Conservation (phyloP, 2,329 filamentous ascomycete species). For the Beauveria sp. region DNA sequence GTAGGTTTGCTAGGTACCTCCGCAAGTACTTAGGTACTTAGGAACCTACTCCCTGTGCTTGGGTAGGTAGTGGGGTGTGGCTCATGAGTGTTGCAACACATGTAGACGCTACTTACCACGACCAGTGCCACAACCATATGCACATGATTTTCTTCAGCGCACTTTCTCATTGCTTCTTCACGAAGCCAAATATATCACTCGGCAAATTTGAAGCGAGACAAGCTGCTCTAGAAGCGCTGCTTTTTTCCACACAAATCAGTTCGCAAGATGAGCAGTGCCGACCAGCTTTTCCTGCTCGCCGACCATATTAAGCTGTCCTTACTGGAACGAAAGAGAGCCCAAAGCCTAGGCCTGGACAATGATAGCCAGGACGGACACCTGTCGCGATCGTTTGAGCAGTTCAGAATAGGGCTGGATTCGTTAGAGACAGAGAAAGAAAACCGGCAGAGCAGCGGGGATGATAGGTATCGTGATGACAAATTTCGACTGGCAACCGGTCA, state of each 20-base stretch:
- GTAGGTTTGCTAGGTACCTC: no score
- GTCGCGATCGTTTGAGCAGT: slow-evolving; percentile 76
- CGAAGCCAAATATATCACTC: not conserved
- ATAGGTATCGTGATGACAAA: slow-evolving; percentile 37
- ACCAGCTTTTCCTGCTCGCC: slow-evolving; percentile 83
- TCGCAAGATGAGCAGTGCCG: slow-evolving; percentile 34
- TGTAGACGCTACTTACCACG: no score
- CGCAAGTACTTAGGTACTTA: no score
- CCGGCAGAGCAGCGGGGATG: slow-evolving; percentile 56
- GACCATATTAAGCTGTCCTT: slow-evolving; percentile 97
- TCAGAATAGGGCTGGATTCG: slow-evolving; percentile 69
- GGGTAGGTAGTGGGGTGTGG: no score
- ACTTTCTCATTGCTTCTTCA: no score
- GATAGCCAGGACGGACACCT: slow-evolving; percentile 85
- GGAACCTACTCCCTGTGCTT: no score
- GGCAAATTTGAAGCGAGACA: not conserved
- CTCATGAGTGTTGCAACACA: no score
- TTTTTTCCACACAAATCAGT: no score
- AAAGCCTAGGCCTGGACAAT: slow-evolving; percentile 69
- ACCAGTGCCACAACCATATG: no score
- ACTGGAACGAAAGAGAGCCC: slow-evolving; percentile 81
- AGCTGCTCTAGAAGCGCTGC: no score
- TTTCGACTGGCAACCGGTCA: not conserved
- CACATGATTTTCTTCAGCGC: no score
- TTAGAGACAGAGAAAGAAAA: slow-evolving; percentile 58